Base-by-base conservation (phyloP, 2,329 filamentous ascomycete genomes). In the Clarireedia monteithiana region DNA sequence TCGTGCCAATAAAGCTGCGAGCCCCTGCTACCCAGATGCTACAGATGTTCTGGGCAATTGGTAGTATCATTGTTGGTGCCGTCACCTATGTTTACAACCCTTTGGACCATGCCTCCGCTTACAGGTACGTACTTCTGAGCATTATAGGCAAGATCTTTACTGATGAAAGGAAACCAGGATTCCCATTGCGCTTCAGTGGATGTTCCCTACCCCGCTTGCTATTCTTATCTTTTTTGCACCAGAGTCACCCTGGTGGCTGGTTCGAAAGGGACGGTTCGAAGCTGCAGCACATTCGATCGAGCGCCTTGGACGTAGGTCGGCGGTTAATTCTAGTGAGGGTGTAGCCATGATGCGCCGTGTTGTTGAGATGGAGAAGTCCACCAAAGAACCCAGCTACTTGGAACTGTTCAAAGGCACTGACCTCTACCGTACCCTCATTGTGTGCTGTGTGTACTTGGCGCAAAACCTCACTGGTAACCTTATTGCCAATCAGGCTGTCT, bases 31-130 rank as follows among this genome's bases (percentile, higher is more conserved):
- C 82, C 2, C 77, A 81, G 69, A 84, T 81, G 76, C 63, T 85
- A 68, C 82, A 85, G 70, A 84, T 84, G 80, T 82, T 80, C 72
- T 85, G 81, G 81, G 77, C 81, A n/a, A 79, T 85, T 65, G 82
- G 81, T 27, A 68, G 70, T 38, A 84, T 85, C 66, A 81, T 85
- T 57, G 82, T 84, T 24, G 77, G 74, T 34, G 81, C 70, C 57
- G 74, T 80, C 58, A 79, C 78, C 50, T 84, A 80, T 67, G 65
- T 69, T 49, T 83, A 81, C 71, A 73, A 81, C 59, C 65, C 63
- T 40, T 63, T 58, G 46, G 0, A 57, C 12, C 56, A 68, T 59
- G 23, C 65, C 4, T 58, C 47, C 5, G 71, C 77, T 0, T 79
- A 75, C 68, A 73, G 68, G 75, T 77, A 67, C 57, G 73, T 58